Evolutionary conservation across 2,329 filamentous ascomycete genomes (phyloP), one percentile per base, ranked within the genome.

Genomic region (Colletotrichum aenigma): DNA sequence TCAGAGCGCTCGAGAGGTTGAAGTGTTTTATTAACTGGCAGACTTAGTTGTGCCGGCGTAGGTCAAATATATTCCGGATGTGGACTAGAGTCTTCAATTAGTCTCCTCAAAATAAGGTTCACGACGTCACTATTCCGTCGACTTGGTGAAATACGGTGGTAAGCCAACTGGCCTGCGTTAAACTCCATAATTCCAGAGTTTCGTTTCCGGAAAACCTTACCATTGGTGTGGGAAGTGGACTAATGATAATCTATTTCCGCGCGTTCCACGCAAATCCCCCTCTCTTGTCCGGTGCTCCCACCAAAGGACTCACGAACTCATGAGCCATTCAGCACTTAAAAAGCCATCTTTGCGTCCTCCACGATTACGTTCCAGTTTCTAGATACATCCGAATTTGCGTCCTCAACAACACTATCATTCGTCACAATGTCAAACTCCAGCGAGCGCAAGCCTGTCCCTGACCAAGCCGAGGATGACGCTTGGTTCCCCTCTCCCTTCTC

Each of bases 401-500:
- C 2, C n/a, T 21, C n/a, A 48, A 48, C 3, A 7, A 12, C 43
- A n/a, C 9, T 36, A 5, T 21, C 43, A 21, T 48, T 48, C 43
- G 43, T 21, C n/a, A 48, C 43, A 13, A 77, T 77, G 71, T 71
- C 75, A 16, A 61, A 43, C 16, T 43, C 38, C 4, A 10, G 58
- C 55, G 78, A 78, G 60, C 71, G 74, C 32, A 64, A 55, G 4
- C 78, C 78, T 52, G 76, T 77, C 30, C 62, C 67, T 56, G 78
- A 79, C 60, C 74, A 77, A 72, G 77, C 77, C 70, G 79, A 81
- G 64, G 71, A 76, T 62, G 77, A 80, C 58, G 75, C 78, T 64
- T 79, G 66, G 55, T 79, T 79, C 66, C 78, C 78, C 30, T 79
- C 78, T 13, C 75, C 77, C n/a, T 79, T 60, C 56, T 79, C 78